These are phyloP conservation scores for Mycena olivaceomarginata DNA, from an alignment of 768 basidiomycete genomes.

Conservation along the genomic window DNA sequence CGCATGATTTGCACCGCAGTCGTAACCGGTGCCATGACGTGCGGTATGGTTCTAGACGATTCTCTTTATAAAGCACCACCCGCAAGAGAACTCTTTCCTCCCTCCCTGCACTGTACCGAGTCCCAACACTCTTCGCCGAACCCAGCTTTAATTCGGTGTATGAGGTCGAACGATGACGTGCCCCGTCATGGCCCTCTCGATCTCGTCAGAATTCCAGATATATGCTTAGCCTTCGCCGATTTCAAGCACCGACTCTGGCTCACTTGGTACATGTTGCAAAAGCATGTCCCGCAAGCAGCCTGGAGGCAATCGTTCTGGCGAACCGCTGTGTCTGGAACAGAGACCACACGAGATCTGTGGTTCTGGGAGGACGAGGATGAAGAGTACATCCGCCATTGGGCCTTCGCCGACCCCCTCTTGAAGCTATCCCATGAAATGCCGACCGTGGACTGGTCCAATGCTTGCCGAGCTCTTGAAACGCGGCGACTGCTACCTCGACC, in stretches of 20 bases:
- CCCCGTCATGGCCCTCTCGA: no score
- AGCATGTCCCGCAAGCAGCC: not conserved
- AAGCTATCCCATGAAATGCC: not conserved
- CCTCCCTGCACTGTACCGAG: no score
- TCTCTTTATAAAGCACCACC: no score
- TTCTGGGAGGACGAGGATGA: not conserved
- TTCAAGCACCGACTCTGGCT: slow-evolving; percentile 5
- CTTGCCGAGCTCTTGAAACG: not conserved
- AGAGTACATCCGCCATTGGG: not conserved
- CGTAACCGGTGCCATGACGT: no score
- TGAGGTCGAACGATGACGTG: no score
- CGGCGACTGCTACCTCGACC: not conserved
- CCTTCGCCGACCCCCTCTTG: not conserved
- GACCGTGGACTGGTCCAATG: not conserved
- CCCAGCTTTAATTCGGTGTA: no score
- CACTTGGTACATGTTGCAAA: not conserved
- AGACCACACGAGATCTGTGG: not conserved
- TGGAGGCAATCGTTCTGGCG: not conserved
- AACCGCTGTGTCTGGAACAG: not conserved
- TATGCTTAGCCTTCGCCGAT: not conserved
- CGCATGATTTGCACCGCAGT: no score
- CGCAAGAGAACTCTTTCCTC: no score
- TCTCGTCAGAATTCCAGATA: not conserved
- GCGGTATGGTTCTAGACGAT: no score
- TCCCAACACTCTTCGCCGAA: no score